Evolutionary conservation across 2,329 filamentous ascomycete genomes (phyloP).

Genomic region (Pseudocercospora pini-densiflorae): DNA sequence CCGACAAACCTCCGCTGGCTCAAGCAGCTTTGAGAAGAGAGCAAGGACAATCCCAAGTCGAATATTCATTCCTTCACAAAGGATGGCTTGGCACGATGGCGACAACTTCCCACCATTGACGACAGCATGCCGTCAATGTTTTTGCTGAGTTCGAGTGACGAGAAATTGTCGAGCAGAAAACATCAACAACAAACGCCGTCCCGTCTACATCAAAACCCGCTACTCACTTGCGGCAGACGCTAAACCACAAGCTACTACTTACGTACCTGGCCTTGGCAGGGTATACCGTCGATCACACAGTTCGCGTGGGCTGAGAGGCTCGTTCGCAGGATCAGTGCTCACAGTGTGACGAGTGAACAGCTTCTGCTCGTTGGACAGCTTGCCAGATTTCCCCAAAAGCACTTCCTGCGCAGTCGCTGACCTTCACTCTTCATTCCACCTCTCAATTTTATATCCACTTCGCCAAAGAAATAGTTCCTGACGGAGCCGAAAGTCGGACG

Average conservation of each 20-base stretch:
- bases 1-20: not conserved
- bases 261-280: constrained; percentile 7
- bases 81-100: not conserved
- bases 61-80: not conserved
- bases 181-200: not conserved
- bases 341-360: not conserved
- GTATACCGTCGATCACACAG: constrained; percentile 2
- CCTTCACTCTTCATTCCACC: not conserved
- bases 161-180: no score
- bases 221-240: not conserved
- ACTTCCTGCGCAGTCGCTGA: no score
- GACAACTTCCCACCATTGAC: not conserved
- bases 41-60: not conserved
- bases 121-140: not conserved
- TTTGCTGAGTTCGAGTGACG: not conserved
- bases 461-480: not conserved
- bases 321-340: not conserved
- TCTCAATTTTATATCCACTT: not conserved
- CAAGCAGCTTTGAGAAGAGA: not conserved
- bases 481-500: not conserved
- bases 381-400: not conserved
- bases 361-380: not conserved
- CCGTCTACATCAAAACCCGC: not conserved
- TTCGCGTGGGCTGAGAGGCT: not conserved
- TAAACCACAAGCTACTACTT: not conserved